Conservation (phyloP, 768 basidiomycete genomes). For the Epithele typhae region DNA sequence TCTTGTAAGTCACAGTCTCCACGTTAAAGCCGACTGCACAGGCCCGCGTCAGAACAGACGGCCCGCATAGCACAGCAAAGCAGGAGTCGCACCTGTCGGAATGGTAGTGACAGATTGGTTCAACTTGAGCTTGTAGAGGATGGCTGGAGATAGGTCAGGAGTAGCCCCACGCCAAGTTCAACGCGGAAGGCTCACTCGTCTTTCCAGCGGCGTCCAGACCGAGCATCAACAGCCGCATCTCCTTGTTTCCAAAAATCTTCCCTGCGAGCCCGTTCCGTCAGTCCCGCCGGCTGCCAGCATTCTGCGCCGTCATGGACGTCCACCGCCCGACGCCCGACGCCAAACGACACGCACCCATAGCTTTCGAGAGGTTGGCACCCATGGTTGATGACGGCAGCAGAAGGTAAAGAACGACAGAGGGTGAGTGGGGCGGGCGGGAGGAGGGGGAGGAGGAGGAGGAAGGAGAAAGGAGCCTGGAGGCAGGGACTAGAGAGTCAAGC, state of each 20-base stretch:
- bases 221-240: conserved; percentile 97
- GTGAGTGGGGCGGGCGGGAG: conserved; percentile 24
- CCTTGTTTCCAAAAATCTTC: conserved; percentile 97
- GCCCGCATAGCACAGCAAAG: conserved; percentile 2
- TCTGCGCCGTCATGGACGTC: too few species aligned
- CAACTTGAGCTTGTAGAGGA: conserved; percentile 97
- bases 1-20: conserved; percentile 99
- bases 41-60: too few species aligned
- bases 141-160: conserved; percentile 65
- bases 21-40: conserved; percentile 95
- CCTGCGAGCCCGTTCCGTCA: too few species aligned
- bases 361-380: conserved; percentile 87
- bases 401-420: conserved; percentile 62
- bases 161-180: too few species aligned
- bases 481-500: too few species aligned
- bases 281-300: too few species aligned
- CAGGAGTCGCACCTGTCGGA: conserved; percentile 70
- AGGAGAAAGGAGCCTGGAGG: background rate
- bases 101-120: conserved; percentile 99
- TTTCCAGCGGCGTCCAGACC: conserved; percentile 98
- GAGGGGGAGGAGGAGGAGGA: conserved; percentile 22
- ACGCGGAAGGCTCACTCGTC: conserved; percentile 80
- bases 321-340: too few species aligned
- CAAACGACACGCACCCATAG: conserved; percentile 49
- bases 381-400: conserved; percentile 40